These are phyloP conservation scores for Ogataea ramenticola DNA, from an alignment of 805 yeast species.

Conservation along the genomic window DNA sequence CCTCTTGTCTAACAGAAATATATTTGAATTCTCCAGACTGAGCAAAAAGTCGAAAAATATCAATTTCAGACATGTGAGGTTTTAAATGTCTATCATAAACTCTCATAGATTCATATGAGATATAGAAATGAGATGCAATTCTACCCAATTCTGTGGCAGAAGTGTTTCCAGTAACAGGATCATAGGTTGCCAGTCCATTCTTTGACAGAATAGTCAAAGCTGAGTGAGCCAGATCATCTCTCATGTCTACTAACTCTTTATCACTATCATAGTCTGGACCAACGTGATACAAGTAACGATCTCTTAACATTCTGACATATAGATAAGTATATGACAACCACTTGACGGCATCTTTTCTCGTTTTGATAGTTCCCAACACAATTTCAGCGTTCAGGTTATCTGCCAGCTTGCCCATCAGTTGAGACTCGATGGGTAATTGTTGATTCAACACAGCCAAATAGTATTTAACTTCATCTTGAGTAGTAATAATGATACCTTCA, in stretches of 20 bases:
- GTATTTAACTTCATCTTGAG: slow-evolving; percentile 79
- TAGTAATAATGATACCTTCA: slow-evolving; percentile 87
- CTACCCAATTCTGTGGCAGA: slow-evolving; percentile 65
- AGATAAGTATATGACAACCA: slow-evolving; percentile 83
- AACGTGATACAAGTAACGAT: slow-evolving; percentile 71
- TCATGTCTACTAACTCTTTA: slow-evolving; percentile 36
- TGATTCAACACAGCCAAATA: slow-evolving; percentile 87
- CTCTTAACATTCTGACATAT: slow-evolving; percentile 65
- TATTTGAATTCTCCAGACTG: slow-evolving; percentile 78
- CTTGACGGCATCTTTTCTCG: slow-evolving; percentile 57
- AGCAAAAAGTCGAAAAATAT: slow-evolving; percentile 70
- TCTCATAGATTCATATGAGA: slow-evolving; percentile 65
- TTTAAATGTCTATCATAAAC: slow-evolving; percentile 55
- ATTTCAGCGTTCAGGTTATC: slow-evolving; percentile 85
- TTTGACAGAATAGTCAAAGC: slow-evolving; percentile 57
- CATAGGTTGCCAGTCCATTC: slow-evolving; percentile 54
- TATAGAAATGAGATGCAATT: slow-evolving; percentile 83
- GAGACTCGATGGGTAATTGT: slow-evolving; percentile 89
- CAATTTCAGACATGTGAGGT: slow-evolving; percentile 63
- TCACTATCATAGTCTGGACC: slow-evolving; percentile 58
- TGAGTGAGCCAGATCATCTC: slow-evolving; percentile 68
- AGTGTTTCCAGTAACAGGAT: slow-evolving; percentile 39
- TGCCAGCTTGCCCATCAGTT: slow-evolving; percentile 59
- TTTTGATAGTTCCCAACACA: slow-evolving; percentile 58
- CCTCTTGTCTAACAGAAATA: slow-evolving; percentile 83